Percentiles rank a stretch among this genome's conserved stretches.
Evolutionary conservation across 2,329 filamentous ascomycete genomes (phyloP).

Genomic region (Pestalotiopsis sp.): DNA sequence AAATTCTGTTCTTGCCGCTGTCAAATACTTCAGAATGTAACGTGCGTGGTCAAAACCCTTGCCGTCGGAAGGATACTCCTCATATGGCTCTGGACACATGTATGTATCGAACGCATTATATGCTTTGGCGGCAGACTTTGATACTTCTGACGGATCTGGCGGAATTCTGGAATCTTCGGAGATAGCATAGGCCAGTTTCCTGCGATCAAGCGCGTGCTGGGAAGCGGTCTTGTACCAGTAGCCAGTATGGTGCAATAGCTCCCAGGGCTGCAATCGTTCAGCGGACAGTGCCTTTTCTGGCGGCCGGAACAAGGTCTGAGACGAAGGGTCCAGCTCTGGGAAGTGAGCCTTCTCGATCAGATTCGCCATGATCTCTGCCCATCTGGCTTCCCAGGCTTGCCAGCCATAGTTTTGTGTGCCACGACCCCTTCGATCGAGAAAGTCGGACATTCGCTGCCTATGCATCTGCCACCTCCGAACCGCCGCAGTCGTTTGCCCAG

Average conservation of each 20-base stretch:
- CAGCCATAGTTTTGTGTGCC: slow-evolving; percentile 90
- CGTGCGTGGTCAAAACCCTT: slow-evolving; percentile 56
- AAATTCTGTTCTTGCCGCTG: slow-evolving; percentile 56
- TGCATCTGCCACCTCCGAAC: slow-evolving; percentile 82
- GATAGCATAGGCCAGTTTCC: slow-evolving; percentile 56
- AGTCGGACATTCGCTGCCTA: slow-evolving; percentile 70
- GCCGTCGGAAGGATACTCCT: slow-evolving; percentile 57
- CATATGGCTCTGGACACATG: slow-evolving; percentile 64
- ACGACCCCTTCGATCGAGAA: slow-evolving; percentile 81
- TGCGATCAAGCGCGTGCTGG: slow-evolving; percentile 56
- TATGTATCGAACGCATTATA: slow-evolving; percentile 65
- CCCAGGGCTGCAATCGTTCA: slow-evolving; percentile 64
- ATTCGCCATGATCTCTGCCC: slow-evolving; percentile 65
- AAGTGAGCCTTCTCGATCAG: slow-evolving; percentile 58
- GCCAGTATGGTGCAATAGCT: slow-evolving; percentile 65
- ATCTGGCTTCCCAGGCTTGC: slow-evolving; percentile 88
- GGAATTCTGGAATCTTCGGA: slow-evolving; percentile 60
- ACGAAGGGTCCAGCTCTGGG: slow-evolving; percentile 48
- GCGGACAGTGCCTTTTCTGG: slow-evolving; percentile 62
- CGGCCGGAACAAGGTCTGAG: slow-evolving; percentile 49
- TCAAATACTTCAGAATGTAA: slow-evolving; percentile 56
- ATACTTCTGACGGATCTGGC: slow-evolving; percentile 50
- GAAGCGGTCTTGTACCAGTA: slow-evolving; percentile 69
- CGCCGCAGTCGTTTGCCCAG: slow-evolving; percentile 75
- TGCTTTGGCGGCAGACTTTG: slow-evolving; percentile 49